These are phyloP conservation scores for Cryptococcus depauperatus DNA, from an alignment of 1,284 basidiomycete genomes.

Conservation along the genomic window DNA sequence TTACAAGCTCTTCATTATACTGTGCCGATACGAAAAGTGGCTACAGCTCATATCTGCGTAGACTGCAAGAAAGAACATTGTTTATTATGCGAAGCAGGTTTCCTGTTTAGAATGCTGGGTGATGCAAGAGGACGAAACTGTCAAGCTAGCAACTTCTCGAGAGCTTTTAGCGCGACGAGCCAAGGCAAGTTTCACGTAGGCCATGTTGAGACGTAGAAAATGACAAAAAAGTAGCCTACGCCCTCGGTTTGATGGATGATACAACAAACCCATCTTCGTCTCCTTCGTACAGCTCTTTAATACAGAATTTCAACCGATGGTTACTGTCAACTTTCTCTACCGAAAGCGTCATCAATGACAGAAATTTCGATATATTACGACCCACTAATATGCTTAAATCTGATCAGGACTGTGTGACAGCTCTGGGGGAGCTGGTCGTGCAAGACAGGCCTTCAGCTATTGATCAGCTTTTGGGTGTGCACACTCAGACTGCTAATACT, in stretches of 20 bases:
- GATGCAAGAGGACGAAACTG: slow-evolving; percentile 91
- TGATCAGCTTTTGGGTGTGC: slow-evolving; percentile 71
- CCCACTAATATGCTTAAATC: slow-evolving; percentile 1
- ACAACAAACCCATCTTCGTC: slow-evolving; percentile 56
- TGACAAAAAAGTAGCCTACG: slow-evolving; percentile 56
- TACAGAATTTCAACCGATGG: slow-evolving; percentile 92
- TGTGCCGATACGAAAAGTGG: slow-evolving; percentile 66
- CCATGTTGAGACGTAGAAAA: not conserved
- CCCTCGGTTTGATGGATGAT: slow-evolving; percentile 83
- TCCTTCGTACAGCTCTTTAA: slow-evolving; percentile 73
- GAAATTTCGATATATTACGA: slow-evolving; percentile 22
- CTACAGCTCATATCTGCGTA: slow-evolving; percentile 83
- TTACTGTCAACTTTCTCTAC: slow-evolving; percentile 52
- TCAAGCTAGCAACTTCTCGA: slow-evolving; percentile 93
- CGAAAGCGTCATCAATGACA: slow-evolving; percentile 32
- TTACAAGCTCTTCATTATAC: slow-evolving; percentile 86
- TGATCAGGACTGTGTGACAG: not conserved
- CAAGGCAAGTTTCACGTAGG: slow-evolving; percentile 53
- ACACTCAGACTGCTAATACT: slow-evolving; percentile 62
- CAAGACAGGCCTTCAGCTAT: slow-evolving; percentile 51
- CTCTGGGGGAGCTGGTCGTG: slow-evolving; percentile 5
- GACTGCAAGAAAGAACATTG: slow-evolving; percentile 85
- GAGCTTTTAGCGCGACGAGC: slow-evolving; percentile 67
- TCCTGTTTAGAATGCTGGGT: slow-evolving; percentile 89
- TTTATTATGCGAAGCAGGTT: slow-evolving; percentile 89